Evolutionary conservation across 1,284 basidiomycete genomes (phyloP).

Genomic region (Cutaneotrichosporon sp.): DNA sequence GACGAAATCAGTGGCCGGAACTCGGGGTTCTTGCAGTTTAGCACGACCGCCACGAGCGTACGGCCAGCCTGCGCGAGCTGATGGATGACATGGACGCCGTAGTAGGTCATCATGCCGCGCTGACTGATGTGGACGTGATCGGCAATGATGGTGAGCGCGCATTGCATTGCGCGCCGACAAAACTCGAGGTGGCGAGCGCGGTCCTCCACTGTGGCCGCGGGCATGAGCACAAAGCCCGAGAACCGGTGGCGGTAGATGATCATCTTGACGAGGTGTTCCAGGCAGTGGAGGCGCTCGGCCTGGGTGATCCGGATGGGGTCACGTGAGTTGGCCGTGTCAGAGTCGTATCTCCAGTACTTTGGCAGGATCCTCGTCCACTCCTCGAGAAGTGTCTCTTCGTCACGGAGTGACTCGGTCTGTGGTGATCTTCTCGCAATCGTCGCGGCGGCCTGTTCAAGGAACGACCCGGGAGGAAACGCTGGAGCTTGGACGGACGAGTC

Average conservation of each 20-base stretch:
- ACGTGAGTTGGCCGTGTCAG: slow-evolving; percentile 72
- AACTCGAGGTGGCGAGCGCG: slow-evolving; percentile 43
- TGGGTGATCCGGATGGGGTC: slow-evolving; percentile 83
- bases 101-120: slow-evolving; percentile 87
- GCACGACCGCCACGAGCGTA: slow-evolving; percentile 72
- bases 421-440: slow-evolving; percentile 44
- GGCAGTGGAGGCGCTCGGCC: slow-evolving; percentile 73
- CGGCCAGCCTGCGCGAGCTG: slow-evolving; percentile 87
- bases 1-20: slow-evolving; percentile 63
- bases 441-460: slow-evolving; percentile 47
- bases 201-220: slow-evolving; percentile 46
- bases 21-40: slow-evolving; percentile 57
- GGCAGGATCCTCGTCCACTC: slow-evolving; percentile 68
- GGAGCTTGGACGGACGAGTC: slow-evolving; percentile 51
- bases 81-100: slow-evolving; percentile 87
- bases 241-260: slow-evolving; percentile 50
- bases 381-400: slow-evolving; percentile 72
- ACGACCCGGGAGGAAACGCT: slow-evolving; percentile 45
- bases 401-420: slow-evolving; percentile 60
- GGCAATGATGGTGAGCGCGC: slow-evolving; percentile 59
- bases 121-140: slow-evolving; percentile 67
- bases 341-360: slow-evolving; percentile 68
- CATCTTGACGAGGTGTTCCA: slow-evolving; percentile 76
- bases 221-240: slow-evolving; percentile 48
- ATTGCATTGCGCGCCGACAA: slow-evolving; percentile 58